Evolutionary conservation across 1,284 basidiomycete species (phyloP), one percentile per base, ranked within the genome.

Genomic region (Fistulinella cinereoalba): DNA sequence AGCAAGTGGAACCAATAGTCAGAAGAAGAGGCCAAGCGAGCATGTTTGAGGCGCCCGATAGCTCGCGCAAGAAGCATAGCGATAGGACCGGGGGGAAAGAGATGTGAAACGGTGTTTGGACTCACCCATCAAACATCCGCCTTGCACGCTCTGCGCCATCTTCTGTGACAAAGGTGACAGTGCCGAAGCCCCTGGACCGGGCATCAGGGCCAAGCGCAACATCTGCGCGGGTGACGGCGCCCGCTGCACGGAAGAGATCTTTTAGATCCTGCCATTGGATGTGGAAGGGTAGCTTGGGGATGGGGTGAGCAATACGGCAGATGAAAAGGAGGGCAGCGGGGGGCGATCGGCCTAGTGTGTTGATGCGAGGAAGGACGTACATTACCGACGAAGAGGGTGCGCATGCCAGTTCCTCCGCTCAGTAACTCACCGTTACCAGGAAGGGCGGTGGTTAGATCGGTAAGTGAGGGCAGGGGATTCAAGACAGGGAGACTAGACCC

Each of bases 201-300:
- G 95, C 95, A 71, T 98, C 94, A n/a, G 83, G 81, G 46, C 84
- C 87, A 56, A 94, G 88, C 62, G 93, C 92, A 60, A 97, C 88
- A 65, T 98, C 95, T 43, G 96, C 93, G 32, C 96, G 84, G 46
- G 96, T 80, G 56, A 97, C 93, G 61, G 89, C 89, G 18, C 96
- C 96, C 27, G 95, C 92, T 37, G 89, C 82, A 50, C 95, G 84
- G 81, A 97, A 97, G 18, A 98, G 75, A 68, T 98, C 95, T 70
- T 98, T 98, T 39, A 98, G 75, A 66, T 99, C 95, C 69, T 98
- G 96, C 96, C 96, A 99, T 71, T 97, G 94, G 61, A 91, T 90
- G 56, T 94, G 88, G 68, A 96, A 90, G 0, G 95, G 94, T n/a
- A 97, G 78, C 91, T 59, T 97, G 50, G 8, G 46, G 43, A 54